Conservation (phyloP, 768 basidiomycete genomes). For the Boletus edulis region DNA sequence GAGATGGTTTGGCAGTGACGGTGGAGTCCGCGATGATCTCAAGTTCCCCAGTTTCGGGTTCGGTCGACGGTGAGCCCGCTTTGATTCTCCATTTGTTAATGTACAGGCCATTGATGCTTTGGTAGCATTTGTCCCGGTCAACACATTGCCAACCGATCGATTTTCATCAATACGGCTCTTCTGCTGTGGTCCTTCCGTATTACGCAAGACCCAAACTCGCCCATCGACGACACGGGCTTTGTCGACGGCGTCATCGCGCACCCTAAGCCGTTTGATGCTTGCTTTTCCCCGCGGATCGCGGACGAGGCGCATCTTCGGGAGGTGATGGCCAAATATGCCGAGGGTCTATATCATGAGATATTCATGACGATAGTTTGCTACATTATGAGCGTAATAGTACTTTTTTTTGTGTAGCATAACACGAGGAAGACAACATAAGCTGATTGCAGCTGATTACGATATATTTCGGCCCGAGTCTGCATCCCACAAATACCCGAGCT, state of each 20-base stretch:
- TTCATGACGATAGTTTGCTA: too few species aligned
- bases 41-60: slow-evolving; percentile 57
- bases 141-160: slow-evolving; percentile 57
- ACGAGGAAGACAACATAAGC: too few species aligned
- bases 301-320: slow-evolving; percentile 24
- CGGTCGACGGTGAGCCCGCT: slow-evolving; percentile 37
- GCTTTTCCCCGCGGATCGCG: slow-evolving; percentile 48
- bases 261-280: slow-evolving; percentile 57
- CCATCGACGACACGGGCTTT: slow-evolving; percentile 62
- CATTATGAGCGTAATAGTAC: too few species aligned
- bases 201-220: slow-evolving; percentile 44
- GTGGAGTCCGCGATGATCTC: slow-evolving; percentile 49
- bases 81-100: not conserved
- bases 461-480: too few species aligned
- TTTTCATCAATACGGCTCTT: slow-evolving; percentile 64
- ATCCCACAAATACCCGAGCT: not conserved
- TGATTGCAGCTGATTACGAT: too few species aligned
- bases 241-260: slow-evolving; percentile 63
- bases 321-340: slow-evolving; percentile 25
- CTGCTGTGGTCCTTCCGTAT: slow-evolving; percentile 66
- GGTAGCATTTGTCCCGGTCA: slow-evolving; percentile 65
- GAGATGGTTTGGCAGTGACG: slow-evolving; percentile 46
- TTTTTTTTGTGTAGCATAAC: too few species aligned
- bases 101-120: not conserved
- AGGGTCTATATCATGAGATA: too few species aligned